Evolutionary conservation across 2,329 filamentous ascomycete species (phyloP).

Genomic region (Myriosclerotinia scirpicola): DNA sequence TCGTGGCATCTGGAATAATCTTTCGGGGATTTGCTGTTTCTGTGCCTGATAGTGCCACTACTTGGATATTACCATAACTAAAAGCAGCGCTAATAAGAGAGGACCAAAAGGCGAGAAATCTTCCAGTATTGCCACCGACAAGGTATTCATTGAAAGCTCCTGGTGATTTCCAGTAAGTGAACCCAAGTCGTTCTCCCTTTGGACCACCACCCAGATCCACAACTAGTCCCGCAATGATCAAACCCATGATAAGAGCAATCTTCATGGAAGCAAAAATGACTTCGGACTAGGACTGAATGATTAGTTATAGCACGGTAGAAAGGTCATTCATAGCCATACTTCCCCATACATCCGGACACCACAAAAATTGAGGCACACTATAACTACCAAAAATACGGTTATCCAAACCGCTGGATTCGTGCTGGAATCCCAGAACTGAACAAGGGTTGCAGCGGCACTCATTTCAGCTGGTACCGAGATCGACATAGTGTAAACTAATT

Average conservation of each 20-base stretch:
- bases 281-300: constrained; percentile 38
- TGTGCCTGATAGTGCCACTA: constrained; percentile 55
- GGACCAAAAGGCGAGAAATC: constrained; percentile 53
- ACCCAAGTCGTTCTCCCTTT: constrained; percentile 59
- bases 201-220: constrained; percentile 64
- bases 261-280: constrained; percentile 56
- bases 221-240: constrained; percentile 62
- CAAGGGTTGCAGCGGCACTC: constrained; percentile 61
- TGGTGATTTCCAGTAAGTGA: constrained; percentile 68
- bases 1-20: constrained; percentile 53
- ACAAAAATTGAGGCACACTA: constrained; percentile 61
- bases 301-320: constrained; percentile 57
- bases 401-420: constrained; percentile 50
- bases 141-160: constrained; percentile 68
- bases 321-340: constrained; percentile 62
- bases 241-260: constrained; percentile 61
- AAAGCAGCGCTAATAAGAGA: constrained; percentile 50
- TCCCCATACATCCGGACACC: constrained; percentile 54
- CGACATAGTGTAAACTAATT: constrained; percentile 57
- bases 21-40: constrained; percentile 55
- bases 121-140: constrained; percentile 57
- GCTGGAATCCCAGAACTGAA: constrained; percentile 63
- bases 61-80: constrained; percentile 52
- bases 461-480: constrained; percentile 51
- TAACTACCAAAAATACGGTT: constrained; percentile 43